phyloP scores from a whole-genome alignment of 371 early-diverging fungal genomes.

The Circinella umbellata region DNA sequence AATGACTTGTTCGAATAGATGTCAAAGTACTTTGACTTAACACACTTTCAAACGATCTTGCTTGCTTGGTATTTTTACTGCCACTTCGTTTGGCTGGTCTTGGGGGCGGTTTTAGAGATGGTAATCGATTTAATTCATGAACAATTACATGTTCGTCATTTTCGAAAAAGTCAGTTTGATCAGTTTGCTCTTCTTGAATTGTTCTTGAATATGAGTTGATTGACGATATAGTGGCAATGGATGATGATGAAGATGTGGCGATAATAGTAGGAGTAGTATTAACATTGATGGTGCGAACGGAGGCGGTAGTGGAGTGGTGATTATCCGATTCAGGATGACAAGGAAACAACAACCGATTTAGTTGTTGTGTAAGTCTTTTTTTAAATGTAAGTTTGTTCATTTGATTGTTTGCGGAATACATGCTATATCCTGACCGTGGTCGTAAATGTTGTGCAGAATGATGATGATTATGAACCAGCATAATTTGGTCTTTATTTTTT shows the following conservation, averaged over 20 bases:
- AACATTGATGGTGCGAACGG: neutral
- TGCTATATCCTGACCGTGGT: neutral
- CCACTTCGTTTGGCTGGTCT: neutral
- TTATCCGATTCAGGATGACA: neutral
- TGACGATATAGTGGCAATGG: neutral
- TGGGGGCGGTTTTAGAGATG: neutral
- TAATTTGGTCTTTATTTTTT: neutral
- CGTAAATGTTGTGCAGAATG: conserved; percentile 1
- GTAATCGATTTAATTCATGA: neutral
- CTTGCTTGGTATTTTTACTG: neutral
- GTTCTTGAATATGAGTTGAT: too few relatives aligned
- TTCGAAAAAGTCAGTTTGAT: neutral
- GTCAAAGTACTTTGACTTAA: neutral
- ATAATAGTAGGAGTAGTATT: too few relatives aligned
- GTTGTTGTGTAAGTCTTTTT: neutral
- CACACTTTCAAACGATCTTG: neutral
- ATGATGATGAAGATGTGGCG: neutral
- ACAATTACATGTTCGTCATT: conserved; percentile 1
- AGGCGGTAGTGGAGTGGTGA: neutral
- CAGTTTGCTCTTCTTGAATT: conserved; percentile 5
- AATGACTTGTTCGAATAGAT: neutral
- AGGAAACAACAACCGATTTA: neutral
- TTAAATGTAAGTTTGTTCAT: neutral
- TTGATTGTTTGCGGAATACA: neutral
- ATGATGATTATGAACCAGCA: conserved; percentile 4